A percentile compares a stretch with the other conserved stretches of the same genome.
phyloP scores from a whole-genome alignment of 2,329 filamentous ascomycete species.

The Colletotrichum aenigma region DNA sequence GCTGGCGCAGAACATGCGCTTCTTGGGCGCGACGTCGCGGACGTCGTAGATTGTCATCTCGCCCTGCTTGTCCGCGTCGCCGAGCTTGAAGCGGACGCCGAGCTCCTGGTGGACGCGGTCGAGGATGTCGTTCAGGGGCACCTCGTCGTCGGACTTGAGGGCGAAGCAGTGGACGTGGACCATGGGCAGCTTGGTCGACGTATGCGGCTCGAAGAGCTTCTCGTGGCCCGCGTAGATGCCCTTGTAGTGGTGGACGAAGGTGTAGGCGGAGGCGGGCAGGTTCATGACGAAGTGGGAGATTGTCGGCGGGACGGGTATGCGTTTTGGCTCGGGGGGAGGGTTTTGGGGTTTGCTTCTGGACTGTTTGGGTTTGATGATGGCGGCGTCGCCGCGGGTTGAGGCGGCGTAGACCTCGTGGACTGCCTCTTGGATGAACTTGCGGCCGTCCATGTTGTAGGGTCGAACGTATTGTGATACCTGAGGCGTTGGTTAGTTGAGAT shows the following conservation, averaged over 20 bases:
- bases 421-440: constrained; percentile 76
- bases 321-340: constrained; percentile 38
- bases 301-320: constrained; percentile 67
- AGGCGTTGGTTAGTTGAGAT: constrained; percentile 21
- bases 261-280: constrained; percentile 85
- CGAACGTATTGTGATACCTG: constrained; percentile 72
- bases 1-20: constrained; percentile 95
- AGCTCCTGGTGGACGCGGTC: constrained; percentile 44
- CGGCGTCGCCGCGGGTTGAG: constrained; percentile 55
- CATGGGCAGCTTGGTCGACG: constrained; percentile 70
- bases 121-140: constrained; percentile 57
- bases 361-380: constrained; percentile 54
- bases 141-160: constrained; percentile 77
- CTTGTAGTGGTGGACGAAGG: constrained; percentile 77
- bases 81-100: constrained; percentile 43
- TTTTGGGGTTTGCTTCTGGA: constrained; percentile 40
- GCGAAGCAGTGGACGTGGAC: constrained; percentile 96
- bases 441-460: constrained; percentile 82
- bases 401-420: constrained; percentile 64
- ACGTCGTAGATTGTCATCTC: constrained; percentile 70
- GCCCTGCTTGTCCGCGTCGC: constrained; percentile 49
- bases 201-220: constrained; percentile 66
- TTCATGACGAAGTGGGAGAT: constrained; percentile 99
- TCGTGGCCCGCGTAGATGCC: constrained; percentile 81
- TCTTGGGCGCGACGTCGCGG: constrained; percentile 87